Percentiles rank a stretch among this genome's conserved stretches.
These are phyloP conservation scores for Chaetoscypha palmicola DNA, from an alignment of 2,329 filamentous ascomycete genomes.

Conservation along the genomic window DNA sequence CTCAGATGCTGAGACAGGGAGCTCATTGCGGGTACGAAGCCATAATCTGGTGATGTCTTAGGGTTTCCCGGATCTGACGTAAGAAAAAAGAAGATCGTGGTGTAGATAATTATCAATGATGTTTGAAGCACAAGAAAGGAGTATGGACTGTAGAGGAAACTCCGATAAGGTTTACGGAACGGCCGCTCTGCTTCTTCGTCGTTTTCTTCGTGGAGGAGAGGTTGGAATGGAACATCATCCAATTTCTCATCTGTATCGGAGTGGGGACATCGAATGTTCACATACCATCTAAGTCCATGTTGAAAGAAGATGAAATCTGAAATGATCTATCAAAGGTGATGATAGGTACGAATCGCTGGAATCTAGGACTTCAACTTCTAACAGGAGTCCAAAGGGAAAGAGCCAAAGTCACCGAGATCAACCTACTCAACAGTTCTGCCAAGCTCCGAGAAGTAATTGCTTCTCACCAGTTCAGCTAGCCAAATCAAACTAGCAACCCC, in stretches of 20 bases:
- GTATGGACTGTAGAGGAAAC: not conserved
- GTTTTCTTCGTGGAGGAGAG: not conserved
- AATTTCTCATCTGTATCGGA: slow-evolving; percentile 1
- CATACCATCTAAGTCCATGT: too few relatives aligned
- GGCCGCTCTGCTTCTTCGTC: not conserved
- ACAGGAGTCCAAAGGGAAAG: too few relatives aligned
- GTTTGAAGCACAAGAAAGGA: not conserved
- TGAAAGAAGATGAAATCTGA: too few relatives aligned
- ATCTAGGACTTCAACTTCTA: too few relatives aligned
- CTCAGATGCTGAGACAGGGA: not conserved
- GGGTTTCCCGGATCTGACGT: not conserved
- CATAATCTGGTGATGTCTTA: not conserved
- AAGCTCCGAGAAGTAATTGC: too few relatives aligned
- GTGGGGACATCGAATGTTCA: too few relatives aligned
- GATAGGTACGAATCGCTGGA: too few relatives aligned
- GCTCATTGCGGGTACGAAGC: not conserved
- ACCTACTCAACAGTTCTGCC: too few relatives aligned
- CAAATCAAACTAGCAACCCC: too few relatives aligned
- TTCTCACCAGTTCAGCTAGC: too few relatives aligned
- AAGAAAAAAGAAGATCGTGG: not conserved
- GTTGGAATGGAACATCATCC: not conserved
- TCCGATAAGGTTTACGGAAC: not conserved
- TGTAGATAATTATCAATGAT: not conserved
- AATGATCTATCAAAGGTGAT: too few relatives aligned
- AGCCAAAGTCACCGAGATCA: too few relatives aligned